Percentiles rank a stretch among this genome's conserved stretches.
Conservation (phyloP, 768 basidiomycete genomes). For the Agaricus bisporus region DNA sequence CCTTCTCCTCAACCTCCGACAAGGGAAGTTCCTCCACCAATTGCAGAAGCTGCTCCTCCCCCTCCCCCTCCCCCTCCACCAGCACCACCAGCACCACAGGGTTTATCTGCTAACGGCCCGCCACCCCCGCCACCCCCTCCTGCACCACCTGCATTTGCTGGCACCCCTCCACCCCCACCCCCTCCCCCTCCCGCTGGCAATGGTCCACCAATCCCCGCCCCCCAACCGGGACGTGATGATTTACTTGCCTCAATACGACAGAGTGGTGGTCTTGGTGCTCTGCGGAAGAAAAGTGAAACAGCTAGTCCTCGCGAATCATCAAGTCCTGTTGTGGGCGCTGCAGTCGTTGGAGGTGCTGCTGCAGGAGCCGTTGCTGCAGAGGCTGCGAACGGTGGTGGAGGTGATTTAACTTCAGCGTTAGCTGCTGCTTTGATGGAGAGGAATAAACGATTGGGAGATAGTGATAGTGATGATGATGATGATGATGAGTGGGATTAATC, state of each 20-base stretch:
- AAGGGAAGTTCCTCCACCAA: slow-evolving; percentile 22
- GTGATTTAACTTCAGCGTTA: slow-evolving; percentile 75
- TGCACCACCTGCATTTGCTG: slow-evolving; percentile 24
- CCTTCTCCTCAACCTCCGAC: slow-evolving; percentile 32
- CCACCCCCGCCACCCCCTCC: slow-evolving; percentile 28
- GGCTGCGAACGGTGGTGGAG: slow-evolving; percentile 42
- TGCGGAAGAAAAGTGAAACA: slow-evolving; percentile 62
- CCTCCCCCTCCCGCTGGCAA: slow-evolving; percentile 35
- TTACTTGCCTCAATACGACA: slow-evolving; percentile 71
- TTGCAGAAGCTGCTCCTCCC: slow-evolving; percentile 22
- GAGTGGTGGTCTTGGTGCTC: slow-evolving; percentile 66
- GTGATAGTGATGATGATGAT: slow-evolving; percentile 73
- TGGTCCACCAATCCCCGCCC: slow-evolving; percentile 33
- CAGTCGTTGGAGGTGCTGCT: slow-evolving; percentile 27
- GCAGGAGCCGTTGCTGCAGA: slow-evolving; percentile 27
- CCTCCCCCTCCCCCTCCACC: slow-evolving; percentile 33
- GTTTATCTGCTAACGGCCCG: slow-evolving; percentile 8
- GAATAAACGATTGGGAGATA: slow-evolving; percentile 85
- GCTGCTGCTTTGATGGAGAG: slow-evolving; percentile 78
- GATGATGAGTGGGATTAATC: slow-evolving; percentile 58
- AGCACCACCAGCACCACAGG: slow-evolving; percentile 25
- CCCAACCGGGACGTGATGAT: slow-evolving; percentile 56
- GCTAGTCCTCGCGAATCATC: slow-evolving; percentile 25
- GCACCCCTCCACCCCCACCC: slow-evolving; percentile 26
- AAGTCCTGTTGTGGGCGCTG: slow-evolving; percentile 26